These are phyloP conservation scores for Linderniella brevidens DNA, from an alignment of 257 asterid species.

Conservation along the genomic window DNA sequence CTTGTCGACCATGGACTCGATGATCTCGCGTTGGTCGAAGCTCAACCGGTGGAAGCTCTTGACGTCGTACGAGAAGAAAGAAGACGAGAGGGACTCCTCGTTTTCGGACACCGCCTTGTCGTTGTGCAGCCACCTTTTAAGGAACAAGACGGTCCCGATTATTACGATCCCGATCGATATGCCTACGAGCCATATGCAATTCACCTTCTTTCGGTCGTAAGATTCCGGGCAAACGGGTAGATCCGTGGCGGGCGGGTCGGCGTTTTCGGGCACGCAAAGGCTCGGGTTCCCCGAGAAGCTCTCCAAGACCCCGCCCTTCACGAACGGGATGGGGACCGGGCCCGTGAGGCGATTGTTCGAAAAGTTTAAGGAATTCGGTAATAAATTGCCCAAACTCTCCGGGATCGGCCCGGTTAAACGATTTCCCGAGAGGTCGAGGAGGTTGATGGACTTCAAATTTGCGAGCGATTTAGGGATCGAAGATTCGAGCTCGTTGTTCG, in stretches of 20 bases:
- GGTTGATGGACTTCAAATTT: conserved; percentile 33
- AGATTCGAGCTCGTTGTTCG: conserved; percentile 46
- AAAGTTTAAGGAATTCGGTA: conserved; percentile 69
- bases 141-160: conserved; percentile 31
- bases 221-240: conserved; percentile 28
- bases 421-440: conserved; percentile 69
- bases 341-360: conserved; percentile 70
- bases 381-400: conserved; percentile 22
- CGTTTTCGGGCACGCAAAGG: conserved; percentile 34
- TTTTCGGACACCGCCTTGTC: conserved; percentile 19
- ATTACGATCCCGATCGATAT: conserved; percentile 30
- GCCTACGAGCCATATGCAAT: conserved; percentile 40
- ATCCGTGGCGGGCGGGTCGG: conserved; percentile 12
- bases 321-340: conserved; percentile 44
- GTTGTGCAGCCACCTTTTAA: conserved; percentile 36
- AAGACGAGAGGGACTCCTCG: conserved; percentile 37
- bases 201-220: conserved; percentile 19
- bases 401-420: conserved; percentile 50
- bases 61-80: conserved; percentile 52
- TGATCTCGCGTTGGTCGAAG: conserved; percentile 62
- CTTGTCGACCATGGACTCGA: conserved; percentile 64
- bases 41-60: conserved; percentile 71
- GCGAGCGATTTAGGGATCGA: conserved; percentile 65
- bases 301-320: conserved; percentile 54
- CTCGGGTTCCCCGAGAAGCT: conserved; percentile 54